phyloP scores from a whole-genome alignment of 768 basidiomycete genomes.

The Mycena vulgaris region DNA sequence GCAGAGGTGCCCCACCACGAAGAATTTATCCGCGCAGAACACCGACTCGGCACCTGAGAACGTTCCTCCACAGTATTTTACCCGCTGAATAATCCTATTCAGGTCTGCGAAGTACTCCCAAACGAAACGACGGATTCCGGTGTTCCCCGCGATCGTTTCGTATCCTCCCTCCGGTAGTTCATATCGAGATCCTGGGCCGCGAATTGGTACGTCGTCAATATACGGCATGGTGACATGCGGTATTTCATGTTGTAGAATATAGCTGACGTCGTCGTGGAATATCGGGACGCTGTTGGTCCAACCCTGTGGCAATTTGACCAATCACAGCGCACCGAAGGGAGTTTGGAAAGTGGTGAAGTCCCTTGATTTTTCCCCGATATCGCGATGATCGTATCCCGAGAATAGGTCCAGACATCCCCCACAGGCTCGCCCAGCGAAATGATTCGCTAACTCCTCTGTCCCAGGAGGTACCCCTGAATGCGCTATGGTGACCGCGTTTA shows the following conservation, averaged over 20 bases:
- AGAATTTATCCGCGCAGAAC: constrained; percentile 29
- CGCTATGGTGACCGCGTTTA: constrained; percentile 42
- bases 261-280: constrained; percentile 48
- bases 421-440: constrained; percentile 35
- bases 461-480: constrained; percentile 40
- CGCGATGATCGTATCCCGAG: too few relatives aligned
- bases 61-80: constrained; percentile 29
- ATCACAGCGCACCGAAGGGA: too few relatives aligned
- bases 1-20: constrained; percentile 47
- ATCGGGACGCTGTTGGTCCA: constrained; percentile 36
- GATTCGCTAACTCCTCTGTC: constrained; percentile 26
- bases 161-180: background rate
- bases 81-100: background rate
- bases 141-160: background rate
- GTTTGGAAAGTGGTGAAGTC: too few relatives aligned
- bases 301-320: too few relatives aligned
- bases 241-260: constrained; percentile 47
- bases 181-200: constrained; percentile 42
- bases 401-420: constrained; percentile 1
- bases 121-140: constrained; percentile 2
- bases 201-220: constrained; percentile 48
- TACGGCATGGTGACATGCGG: constrained; percentile 44
- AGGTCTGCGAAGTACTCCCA: constrained; percentile 31
- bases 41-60: constrained; percentile 46
- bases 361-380: too few relatives aligned